phyloP scores from a whole-genome alignment of 257 asterid genomes.

The Mentha longifolia region DNA sequence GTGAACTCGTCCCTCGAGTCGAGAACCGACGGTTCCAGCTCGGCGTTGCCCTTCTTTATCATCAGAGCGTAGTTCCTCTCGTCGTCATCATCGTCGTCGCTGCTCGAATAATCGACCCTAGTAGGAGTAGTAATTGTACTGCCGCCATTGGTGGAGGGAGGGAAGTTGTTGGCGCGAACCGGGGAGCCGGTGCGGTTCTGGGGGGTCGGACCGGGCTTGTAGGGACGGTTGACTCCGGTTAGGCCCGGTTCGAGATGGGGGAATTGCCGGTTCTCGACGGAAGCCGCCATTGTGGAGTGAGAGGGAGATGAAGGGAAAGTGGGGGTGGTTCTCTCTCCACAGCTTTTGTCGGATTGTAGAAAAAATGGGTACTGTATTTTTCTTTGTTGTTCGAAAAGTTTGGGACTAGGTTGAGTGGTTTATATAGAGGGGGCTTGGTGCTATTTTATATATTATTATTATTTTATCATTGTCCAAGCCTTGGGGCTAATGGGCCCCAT shows the following conservation, averaged over 20 bases:
- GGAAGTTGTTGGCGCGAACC: conserved; percentile 53
- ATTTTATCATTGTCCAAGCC: conserved; percentile 35
- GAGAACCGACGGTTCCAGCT: conserved; percentile 62
- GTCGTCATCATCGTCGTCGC: conserved; percentile 42
- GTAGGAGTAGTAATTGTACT: background rate
- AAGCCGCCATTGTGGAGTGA: conserved; percentile 60
- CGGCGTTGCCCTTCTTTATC: conserved; percentile 57
- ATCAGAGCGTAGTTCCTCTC: conserved; percentile 30
- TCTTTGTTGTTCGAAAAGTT: conserved; percentile 32
- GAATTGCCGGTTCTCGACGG: conserved; percentile 70
- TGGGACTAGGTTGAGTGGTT: conserved; percentile 28
- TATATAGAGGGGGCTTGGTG: conserved; percentile 41
- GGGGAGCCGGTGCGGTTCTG: conserved; percentile 66
- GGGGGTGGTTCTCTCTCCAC: conserved; percentile 33
- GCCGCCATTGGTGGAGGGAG: conserved; percentile 30
- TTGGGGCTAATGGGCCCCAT: conserved; percentile 26
- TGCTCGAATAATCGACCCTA: conserved; percentile 43
- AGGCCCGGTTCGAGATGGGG: conserved; percentile 51
- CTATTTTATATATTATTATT: conserved; percentile 1
- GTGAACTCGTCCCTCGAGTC: conserved; percentile 76
- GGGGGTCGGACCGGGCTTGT: conserved; percentile 40
- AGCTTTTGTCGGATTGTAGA: background rate
- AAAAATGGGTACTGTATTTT: background rate
- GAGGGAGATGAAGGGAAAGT: background rate
- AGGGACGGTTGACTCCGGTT: conserved; percentile 33